Evolutionary conservation across 345 rosid genomes (phyloP).

Genomic region (Gossypium longicalyx): DNA sequence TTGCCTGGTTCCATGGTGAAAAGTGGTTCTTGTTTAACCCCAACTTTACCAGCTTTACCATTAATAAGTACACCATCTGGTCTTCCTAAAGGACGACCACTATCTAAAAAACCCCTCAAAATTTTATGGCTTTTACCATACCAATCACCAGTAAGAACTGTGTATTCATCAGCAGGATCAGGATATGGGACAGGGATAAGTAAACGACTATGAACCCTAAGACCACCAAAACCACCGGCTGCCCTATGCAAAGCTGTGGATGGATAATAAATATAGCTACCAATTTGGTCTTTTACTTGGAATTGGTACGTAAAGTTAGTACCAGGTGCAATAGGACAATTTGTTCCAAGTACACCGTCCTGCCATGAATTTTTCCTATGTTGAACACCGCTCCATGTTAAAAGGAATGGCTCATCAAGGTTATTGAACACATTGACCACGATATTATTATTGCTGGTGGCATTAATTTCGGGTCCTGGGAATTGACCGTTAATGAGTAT

Average conservation of each 20-base stretch:
- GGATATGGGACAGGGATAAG: slow-evolving; percentile 70
- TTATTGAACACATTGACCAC: no score
- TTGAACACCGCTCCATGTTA: no score
- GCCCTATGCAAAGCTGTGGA: slow-evolving; percentile 43
- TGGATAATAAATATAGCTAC: slow-evolving; percentile 67
- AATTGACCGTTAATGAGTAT: slow-evolving; percentile 32
- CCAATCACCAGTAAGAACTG: slow-evolving; percentile 61
- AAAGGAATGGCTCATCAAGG: no score
- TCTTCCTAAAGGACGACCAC: slow-evolving; percentile 49
- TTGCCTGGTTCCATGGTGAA: slow-evolving; percentile 56
- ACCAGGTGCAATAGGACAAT: slow-evolving; percentile 68
- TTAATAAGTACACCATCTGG: slow-evolving; percentile 65
- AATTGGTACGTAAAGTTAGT: slow-evolving; percentile 71
- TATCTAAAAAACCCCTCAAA: slow-evolving; percentile 38
- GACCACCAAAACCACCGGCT: slow-evolving; percentile 68
- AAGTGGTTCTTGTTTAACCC: slow-evolving; percentile 36
- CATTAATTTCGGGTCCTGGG: no score
- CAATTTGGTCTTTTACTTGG: slow-evolving; percentile 91
- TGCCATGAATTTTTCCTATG: no score
- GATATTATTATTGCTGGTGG: no score
- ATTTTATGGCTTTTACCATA: slow-evolving; percentile 47
- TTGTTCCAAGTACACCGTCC: slow-evolving; percentile 37
- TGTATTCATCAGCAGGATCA: slow-evolving; percentile 61
- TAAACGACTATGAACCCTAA: slow-evolving; percentile 58
- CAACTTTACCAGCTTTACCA: slow-evolving; percentile 42